Percentiles rank a stretch among this genome's conserved stretches.
Evolutionary conservation across 345 rosid species (phyloP).

Genomic region (Raphanus raphanistrum): DNA sequence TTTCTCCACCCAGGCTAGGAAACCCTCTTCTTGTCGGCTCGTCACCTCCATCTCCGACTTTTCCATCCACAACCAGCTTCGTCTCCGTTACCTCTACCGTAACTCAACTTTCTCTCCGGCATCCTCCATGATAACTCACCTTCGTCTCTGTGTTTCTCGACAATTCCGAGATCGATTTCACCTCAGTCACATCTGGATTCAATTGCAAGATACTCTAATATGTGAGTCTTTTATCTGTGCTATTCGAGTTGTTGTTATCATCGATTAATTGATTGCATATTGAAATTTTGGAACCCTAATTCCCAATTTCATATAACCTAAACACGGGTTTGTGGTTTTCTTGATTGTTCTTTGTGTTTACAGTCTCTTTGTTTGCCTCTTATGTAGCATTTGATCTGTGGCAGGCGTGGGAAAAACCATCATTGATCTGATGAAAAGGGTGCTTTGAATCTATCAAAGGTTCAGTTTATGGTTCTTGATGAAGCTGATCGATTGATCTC

Average conservation of each 20-base stretch:
- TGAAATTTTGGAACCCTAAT: background rate
- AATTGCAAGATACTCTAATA: background rate
- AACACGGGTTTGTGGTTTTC: too few species aligned
- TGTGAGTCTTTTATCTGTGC: background rate
- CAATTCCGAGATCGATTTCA: background rate
- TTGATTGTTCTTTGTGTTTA: too few species aligned
- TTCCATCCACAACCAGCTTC: too few species aligned
- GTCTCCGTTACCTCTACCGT: too few species aligned
- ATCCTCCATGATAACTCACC: background rate
- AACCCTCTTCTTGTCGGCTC: too few species aligned
- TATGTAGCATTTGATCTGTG: too few species aligned
- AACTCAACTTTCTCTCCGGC: background rate
- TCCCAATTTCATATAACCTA: background rate
- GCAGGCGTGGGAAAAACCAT: constrained; percentile 58
- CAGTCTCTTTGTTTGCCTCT: too few species aligned
- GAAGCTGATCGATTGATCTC: constrained; percentile 59
- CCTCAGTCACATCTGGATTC: background rate
- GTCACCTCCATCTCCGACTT: too few species aligned
- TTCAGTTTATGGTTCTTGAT: background rate
- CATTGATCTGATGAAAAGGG: background rate
- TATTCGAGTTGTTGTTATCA: background rate
- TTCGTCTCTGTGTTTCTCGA: background rate
- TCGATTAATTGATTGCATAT: background rate
- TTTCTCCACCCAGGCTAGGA: too few species aligned
- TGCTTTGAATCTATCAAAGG: background rate